Base-by-base conservation (phyloP, 441 rosid species). In the Macaranga tanarius region DNA sequence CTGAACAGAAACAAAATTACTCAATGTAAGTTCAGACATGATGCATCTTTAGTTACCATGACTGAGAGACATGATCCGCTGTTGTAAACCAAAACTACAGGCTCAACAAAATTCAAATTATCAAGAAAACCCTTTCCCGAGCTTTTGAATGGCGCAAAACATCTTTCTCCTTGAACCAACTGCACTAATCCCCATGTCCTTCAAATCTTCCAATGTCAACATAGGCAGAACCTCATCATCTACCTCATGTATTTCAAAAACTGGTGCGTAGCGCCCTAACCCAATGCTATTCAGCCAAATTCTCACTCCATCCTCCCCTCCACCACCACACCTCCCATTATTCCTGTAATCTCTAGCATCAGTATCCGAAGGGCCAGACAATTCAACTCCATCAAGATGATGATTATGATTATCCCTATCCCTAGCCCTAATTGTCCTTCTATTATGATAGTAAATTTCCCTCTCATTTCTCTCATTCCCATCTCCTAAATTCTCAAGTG, bases 131-230 rank as follows among this genome's bases (percentile, higher is more conserved):
- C 96, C 97, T 71, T 81, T 89, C 8, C 92, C 88, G 0, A 94
- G 97, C 89, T 90, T 94, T 84, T 88, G 97, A 51, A 94, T 88
- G 0, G 97, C 97, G 10, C 87, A 86, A 71, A 77, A 90, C 97
- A 94, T 84, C 88, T 94, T 94, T 84, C 99, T 92, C 71, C 99
- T 86, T 0, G 99, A 89, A 16, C 99, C 99, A 77, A 94, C 97
- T 7, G 97, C 99, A 82, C 79, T 94, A 38, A 94, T 90, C 23
- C 99, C 99, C 97, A 94, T 94, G 79, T 94, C 99, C 83, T 94
- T 94, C 81, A 94, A 89, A 86, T 94, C 99, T 84, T 92, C 99
- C 85, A 94, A 74, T 31, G 99, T 94, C 79, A 94, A 79, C 92
- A 90, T 87, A 12, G 97, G 95, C 87, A 94, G 80, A 2, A 92